Evolutionary conservation across 2,329 filamentous ascomycete genomes (phyloP).

Genomic region (Calonectria pauciramosa): DNA sequence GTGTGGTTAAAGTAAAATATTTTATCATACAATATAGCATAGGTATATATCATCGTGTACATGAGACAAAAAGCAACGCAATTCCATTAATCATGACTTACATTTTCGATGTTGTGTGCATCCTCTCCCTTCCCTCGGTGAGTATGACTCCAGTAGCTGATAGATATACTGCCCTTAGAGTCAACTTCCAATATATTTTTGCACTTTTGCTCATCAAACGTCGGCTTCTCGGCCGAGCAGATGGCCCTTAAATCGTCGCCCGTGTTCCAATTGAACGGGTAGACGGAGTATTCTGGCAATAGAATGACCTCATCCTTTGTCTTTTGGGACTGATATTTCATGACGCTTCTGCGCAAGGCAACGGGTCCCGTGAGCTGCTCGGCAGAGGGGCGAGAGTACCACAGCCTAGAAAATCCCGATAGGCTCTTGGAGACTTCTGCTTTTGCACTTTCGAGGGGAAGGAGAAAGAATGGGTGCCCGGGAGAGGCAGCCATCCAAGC

Average conservation of each 20-base stretch:
- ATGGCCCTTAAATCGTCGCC: constrained; percentile 25
- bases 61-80: neutral
- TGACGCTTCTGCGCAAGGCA: constrained; percentile 27
- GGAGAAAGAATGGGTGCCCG: constrained; percentile 51
- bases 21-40: neutral
- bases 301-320: constrained; percentile 35
- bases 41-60: neutral
- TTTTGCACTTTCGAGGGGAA: constrained; percentile 38
- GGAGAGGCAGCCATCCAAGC: constrained; percentile 54
- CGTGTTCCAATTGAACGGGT: constrained; percentile 44
- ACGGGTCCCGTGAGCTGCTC: constrained; percentile 36
- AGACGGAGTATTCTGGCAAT: constrained; percentile 40
- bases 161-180: constrained; percentile 39
- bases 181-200: constrained; percentile 36
- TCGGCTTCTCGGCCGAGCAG: constrained; percentile 38
- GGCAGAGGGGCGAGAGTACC: constrained; percentile 20
- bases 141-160: constrained; percentile 48
- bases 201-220: constrained; percentile 36
- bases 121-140: constrained; percentile 27
- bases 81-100: constrained; percentile 11
- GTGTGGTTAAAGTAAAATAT: neutral
- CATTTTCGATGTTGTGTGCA: neutral
- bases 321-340: constrained; percentile 11
- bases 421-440: constrained; percentile 24
- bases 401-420: neutral